Evolutionary conservation across 2,329 filamentous ascomycete species (phyloP), one percentile per base, ranked within the genome.

Genomic region (Hirsutella rhossiliensis): DNA sequence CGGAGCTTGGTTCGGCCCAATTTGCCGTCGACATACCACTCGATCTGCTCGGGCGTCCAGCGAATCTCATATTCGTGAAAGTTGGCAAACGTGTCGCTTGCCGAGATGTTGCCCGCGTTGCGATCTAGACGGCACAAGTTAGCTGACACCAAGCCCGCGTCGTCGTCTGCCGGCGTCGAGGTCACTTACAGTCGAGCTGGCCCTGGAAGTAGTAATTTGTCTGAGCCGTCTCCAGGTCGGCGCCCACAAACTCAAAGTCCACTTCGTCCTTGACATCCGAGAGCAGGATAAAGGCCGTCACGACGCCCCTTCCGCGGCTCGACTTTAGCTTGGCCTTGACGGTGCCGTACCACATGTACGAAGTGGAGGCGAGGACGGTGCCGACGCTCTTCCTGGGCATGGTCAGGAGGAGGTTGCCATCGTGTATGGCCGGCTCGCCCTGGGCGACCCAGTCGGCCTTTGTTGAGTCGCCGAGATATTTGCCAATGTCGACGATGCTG

Each of bases 121-220:
- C 76, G 69, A 59, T 94, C 86, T 92, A 52, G 13, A 19, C 46
- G 23, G 3, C 23, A 27, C 23, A 27, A 9, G 23, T 27, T 27
- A 27, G 23, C 23, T 9, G 23, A n/a, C n/a, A n/a, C n/a, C n/a
- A n/a, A n/a, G n/a, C n/a, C n/a, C n/a, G 3, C 23, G 5, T 27
- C 23, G 23, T 27, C 23, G 23, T 5, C 23, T 9, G 23, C 23
- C 23, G 3, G 23, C 3, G 23, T 6, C 23, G 23, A n/a, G 23
- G 23, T 27, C 23, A 39, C 86, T 71, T 72, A 94, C 87, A 97
- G 62, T 90, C 75, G 34, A 87, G 82, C 50, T 96, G 82, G 58
- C 92, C 92, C 68, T 96, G 89, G 68, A 84, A 96, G 68, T 96
- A 98, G 72, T 81, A 98, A 70, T 98, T 98, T 60, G 88, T 92